Base-by-base conservation (phyloP, 2,329 filamentous ascomycete species). In the Penicillium sp. region DNA sequence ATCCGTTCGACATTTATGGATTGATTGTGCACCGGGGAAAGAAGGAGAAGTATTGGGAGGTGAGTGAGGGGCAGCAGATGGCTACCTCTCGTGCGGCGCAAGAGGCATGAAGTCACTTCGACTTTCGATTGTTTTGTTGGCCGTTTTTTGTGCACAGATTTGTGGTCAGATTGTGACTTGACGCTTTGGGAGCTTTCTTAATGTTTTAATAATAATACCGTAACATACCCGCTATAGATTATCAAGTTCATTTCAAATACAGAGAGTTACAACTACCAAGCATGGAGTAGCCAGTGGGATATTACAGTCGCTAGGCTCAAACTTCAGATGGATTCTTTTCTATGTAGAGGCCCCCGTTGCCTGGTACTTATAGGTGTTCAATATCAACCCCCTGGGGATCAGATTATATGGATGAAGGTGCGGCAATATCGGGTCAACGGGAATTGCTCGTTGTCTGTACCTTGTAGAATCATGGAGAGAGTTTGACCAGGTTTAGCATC, bases 1-100 rank as follows among this genome's bases (percentile, higher is more conserved):
- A 80, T 63, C 78, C 78, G 2, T 79, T 80, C 60, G 77, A 80
- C 63, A 45, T 80, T 11, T 64, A 63, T 17, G 76, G 77, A 5
- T 54, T 79, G 25, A 63, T 78, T n/a, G 67, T 54, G 22, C 71
- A 71, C 2, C 66, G 65, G 28, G 76, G 75, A 17, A 75, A 72
- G 59, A 69, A 76, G 54, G 70, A 72, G 49, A 75, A 67, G 41
- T 80, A 76, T 56, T 80, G 78, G 78, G 74, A 80, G 57, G 60
- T 17, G 5, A 56, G 17, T 11, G 11, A 54, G 10, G 17, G 39
- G 14, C 54, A 58, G 43, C 49, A 25, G 15, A 42, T 10, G 1
- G 39, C 25, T 17, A 42, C 43, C 22, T 7, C 35, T 17, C 50
- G 12, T 17, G 3, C 39, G 4, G 31, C 34, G 1, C 52, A 57